Evolutionary conservation across 495 filamentous ascomycete genomes (phyloP), one percentile per base, ranked within the genome.

Genomic region (Hypoxylon lienhwacheense): DNA sequence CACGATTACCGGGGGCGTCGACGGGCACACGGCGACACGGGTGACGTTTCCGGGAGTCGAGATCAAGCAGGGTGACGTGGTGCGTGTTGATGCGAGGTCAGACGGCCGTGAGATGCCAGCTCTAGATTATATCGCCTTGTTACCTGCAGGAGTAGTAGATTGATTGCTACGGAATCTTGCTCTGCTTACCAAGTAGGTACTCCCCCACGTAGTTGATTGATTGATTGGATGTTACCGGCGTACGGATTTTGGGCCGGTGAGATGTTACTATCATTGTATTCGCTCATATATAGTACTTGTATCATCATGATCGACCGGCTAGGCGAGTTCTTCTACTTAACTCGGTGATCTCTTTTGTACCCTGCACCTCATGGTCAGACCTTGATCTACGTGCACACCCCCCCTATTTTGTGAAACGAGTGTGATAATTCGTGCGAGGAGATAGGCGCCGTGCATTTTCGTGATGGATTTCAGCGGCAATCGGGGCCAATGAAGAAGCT

Each of bases 111-210:
- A 88, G 70, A 70, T 70, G 16, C 85, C 85, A 32, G 81, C 83
- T 32, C 35, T 89, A 61, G 85, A 89, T 67, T 89, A 88, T 70
- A 68, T 89, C 36, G 71, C 77, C 14, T 59, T 89, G 32, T 59
- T 88, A 35, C 84, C 85, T 0, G 50, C 68, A 10, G 83, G 82
- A 0, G 63, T 81, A 46, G 67, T 85, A n/a, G 83, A 87, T 66
- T 86, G 71, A 49, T 25, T 25, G 12, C 2, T 15, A 7, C 5
- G 12, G 4, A 0, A 6, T 25, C 14, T 10, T 17, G 35, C 22
- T 14, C 5, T 16, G 12, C 6, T 35, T 16, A 1, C 6, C 7
- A 15, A 20, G 3, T 45, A 20, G 4, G 1, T 44, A 44, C 12
- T 28, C 10, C 5, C 25, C 25, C 10, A 28, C 5, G 25, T 28